Percentiles rank a stretch among this genome's conserved stretches.
These are phyloP conservation scores for Fraxinus quadrangulata DNA, from an alignment of 257 asterid species.

Conservation along the genomic window DNA sequence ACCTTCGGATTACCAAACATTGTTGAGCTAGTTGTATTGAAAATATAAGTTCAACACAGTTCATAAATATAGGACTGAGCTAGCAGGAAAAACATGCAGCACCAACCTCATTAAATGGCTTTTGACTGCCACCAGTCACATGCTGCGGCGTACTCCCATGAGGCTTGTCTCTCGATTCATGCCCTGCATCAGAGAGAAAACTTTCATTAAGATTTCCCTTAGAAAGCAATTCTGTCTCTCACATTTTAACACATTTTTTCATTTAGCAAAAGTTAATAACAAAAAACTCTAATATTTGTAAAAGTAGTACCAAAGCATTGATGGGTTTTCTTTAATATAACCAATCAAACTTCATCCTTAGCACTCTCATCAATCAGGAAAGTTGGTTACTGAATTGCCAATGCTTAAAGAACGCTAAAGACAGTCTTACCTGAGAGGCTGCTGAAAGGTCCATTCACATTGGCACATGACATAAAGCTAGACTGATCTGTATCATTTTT, in stretches of 20 bases:
- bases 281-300: conserved; percentile 12
- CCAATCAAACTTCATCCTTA: conserved; percentile 19
- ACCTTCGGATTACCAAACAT: background rate
- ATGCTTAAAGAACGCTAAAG: background rate
- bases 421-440: conserved; percentile 27
- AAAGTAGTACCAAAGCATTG: conserved; percentile 12
- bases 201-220: conserved; percentile 20
- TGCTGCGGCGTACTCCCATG: conserved; percentile 37
- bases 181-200: conserved; percentile 45
- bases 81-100: conserved; percentile 6
- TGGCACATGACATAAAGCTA: conserved; percentile 27
- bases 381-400: conserved; percentile 8
- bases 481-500: conserved; percentile 25
- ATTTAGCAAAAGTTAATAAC: conserved; percentile 11
- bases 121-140: conserved; percentile 33
- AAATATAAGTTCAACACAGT: background rate
- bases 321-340: background rate
- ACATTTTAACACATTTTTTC: background rate
- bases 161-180: conserved; percentile 46
- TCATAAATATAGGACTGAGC: background rate
- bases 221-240: conserved; percentile 7
- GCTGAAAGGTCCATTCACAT: conserved; percentile 20
- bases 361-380: conserved; percentile 12
- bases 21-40: background rate
- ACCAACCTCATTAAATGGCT: conserved; percentile 50